Evolutionary conservation across 2,329 filamentous ascomycete genomes (phyloP).

Genomic region (Fusarium sambucinum): DNA sequence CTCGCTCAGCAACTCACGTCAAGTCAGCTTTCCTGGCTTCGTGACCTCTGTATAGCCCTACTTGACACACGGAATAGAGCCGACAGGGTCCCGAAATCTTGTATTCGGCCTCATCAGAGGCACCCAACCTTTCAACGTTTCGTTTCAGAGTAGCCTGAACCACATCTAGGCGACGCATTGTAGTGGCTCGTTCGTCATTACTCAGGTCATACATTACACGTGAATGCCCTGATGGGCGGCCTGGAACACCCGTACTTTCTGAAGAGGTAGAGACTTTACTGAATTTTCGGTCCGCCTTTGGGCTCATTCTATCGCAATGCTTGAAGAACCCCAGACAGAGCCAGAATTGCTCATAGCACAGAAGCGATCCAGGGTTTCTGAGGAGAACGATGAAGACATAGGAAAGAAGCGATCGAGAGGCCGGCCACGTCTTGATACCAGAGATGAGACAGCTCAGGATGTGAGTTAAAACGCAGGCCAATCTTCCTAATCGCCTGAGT

Average conservation of each 20-base stretch:
- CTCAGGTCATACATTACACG: too few species aligned
- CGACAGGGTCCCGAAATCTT: slow-evolving; percentile 11
- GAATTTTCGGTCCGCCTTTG: not conserved
- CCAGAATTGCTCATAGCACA: slow-evolving; percentile 12
- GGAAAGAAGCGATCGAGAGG: slow-evolving; percentile 74
- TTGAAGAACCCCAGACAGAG: slow-evolving; percentile 14
- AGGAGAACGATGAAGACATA: slow-evolving; percentile 54
- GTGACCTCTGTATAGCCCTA: slow-evolving; percentile 16
- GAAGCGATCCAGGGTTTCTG: slow-evolving; percentile 45
- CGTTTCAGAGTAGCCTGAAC: not conserved
- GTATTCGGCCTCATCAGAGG: slow-evolving; percentile 10
- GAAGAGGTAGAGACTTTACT: not conserved
- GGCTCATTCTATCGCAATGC: slow-evolving; percentile 8
- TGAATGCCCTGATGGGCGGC: not conserved
- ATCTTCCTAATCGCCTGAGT: not conserved
- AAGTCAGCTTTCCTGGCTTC: slow-evolving; percentile 18
- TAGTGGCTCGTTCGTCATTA: not conserved
- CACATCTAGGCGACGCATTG: not conserved
- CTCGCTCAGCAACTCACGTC: not conserved
- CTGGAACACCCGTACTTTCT: not conserved
- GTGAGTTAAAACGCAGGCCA: slow-evolving; percentile 62
- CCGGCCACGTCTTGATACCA: slow-evolving; percentile 79
- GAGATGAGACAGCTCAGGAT: slow-evolving; percentile 81
- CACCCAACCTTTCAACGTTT: not conserved
- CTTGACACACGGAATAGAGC: slow-evolving; percentile 19